These are phyloP conservation scores for Streptanthus diversifolius DNA, from an alignment of 345 rosid genomes.

Conservation along the genomic window DNA sequence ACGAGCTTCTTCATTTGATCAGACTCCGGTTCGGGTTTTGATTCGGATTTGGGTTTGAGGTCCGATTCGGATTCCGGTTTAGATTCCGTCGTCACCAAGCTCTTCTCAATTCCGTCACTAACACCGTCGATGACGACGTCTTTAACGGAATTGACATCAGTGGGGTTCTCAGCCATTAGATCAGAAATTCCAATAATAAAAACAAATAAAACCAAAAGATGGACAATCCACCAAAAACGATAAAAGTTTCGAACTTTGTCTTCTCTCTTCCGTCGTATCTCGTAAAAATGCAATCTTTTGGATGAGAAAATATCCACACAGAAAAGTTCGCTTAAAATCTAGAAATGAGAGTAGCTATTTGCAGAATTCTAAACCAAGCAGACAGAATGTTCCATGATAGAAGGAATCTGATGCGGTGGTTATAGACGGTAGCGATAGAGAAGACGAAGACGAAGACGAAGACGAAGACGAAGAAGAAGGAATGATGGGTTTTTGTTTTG, in stretches of 20 bases:
- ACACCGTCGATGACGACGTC: background rate
- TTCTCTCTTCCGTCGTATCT: background rate
- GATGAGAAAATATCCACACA: background rate
- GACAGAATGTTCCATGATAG: too few species aligned
- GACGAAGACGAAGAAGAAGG: constrained; percentile 22
- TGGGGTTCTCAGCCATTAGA: constrained; percentile 33
- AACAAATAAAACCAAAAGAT: background rate
- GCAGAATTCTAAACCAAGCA: background rate
- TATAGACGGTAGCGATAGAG: constrained; percentile 21
- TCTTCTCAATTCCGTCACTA: constrained; percentile 7
- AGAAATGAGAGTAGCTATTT: constrained; percentile 12
- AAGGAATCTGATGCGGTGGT: background rate
- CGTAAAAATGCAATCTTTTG: background rate
- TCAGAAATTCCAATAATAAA: background rate
- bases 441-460: constrained; percentile 27
- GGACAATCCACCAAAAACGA: background rate
- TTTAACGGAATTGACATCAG: constrained; percentile 7
- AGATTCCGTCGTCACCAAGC: constrained; percentile 27
- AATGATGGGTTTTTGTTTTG: constrained; percentile 30
- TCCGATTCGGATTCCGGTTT: constrained; percentile 41
- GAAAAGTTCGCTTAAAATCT: background rate
- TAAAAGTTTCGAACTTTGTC: constrained; percentile 5
- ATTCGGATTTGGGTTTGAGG: constrained; percentile 26
- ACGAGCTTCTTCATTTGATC: constrained; percentile 51
- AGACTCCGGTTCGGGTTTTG: constrained; percentile 9